These are phyloP conservation scores for Aspergillus fischeri DNA, from an alignment of 2,329 filamentous ascomycete genomes.

Conservation along the genomic window DNA sequence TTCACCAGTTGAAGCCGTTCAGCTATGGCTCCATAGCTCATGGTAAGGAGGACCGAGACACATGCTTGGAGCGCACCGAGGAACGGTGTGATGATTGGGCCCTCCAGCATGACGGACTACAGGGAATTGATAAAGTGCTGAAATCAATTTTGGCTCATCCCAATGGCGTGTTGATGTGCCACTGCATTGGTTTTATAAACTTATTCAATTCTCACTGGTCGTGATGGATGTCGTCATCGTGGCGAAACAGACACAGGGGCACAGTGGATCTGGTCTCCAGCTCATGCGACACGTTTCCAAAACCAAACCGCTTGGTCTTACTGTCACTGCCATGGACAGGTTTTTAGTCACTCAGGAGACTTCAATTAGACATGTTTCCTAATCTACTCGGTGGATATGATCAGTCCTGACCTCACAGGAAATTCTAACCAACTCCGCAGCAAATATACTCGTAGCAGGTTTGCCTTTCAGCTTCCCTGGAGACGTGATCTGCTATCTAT, in stretches of 20 bases:
- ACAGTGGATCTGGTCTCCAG: not conserved
- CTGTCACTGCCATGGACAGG: not conserved
- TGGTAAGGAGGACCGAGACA: slow-evolving; percentile 52
- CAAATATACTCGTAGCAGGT: not conserved
- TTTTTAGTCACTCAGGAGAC: not conserved
- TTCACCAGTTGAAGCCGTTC: slow-evolving; percentile 50
- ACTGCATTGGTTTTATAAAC: not conserved
- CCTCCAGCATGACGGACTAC: slow-evolving; percentile 5
- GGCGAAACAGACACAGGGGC: not conserved
- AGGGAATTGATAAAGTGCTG: not conserved
- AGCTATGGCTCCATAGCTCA: slow-evolving; percentile 49
- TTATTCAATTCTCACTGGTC: not conserved
- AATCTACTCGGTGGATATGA: not conserved
- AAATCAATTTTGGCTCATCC: not conserved
- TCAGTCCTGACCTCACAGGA: too few relatives aligned
- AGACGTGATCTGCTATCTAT: not conserved
- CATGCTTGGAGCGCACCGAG: slow-evolving; percentile 54
- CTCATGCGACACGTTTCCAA: not conserved
- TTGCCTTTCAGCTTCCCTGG: not conserved
- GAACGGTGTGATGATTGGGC: slow-evolving; percentile 34
- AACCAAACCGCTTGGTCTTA: not conserved
- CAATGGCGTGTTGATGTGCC: not conserved
- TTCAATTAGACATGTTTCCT: too few relatives aligned
- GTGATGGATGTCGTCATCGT: not conserved
- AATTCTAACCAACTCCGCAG: not conserved